A percentile compares a stretch with the other conserved stretches of the same genome.
Conservation (phyloP, 2,329 filamentous ascomycete genomes). For the Calonectria naviculata region DNA sequence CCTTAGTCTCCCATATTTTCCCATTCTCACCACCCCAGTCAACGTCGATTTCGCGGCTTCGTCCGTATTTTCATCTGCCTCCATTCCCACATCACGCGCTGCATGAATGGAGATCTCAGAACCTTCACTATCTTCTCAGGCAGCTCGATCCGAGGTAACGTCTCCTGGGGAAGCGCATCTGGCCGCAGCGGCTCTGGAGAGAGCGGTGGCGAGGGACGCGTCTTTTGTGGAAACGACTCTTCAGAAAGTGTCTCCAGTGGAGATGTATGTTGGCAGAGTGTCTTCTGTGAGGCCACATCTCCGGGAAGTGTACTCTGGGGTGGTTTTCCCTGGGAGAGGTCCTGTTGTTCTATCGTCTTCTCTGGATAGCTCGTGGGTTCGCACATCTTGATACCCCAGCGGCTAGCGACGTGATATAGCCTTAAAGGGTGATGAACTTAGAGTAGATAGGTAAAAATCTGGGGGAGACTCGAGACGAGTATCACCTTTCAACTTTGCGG, state of each 20-base stretch:
- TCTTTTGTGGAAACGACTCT: not conserved
- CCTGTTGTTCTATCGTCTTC: constrained; percentile 13
- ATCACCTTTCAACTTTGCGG: too few relatives aligned
- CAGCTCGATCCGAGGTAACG: too few relatives aligned
- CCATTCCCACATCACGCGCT: constrained; percentile 55
- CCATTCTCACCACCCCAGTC: constrained; percentile 61
- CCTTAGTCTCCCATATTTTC: constrained; percentile 53
- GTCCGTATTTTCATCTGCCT: constrained; percentile 47
- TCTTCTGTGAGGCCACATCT: too few relatives aligned
- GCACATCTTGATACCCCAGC: constrained; percentile 48
- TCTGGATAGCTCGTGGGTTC: constrained; percentile 48
- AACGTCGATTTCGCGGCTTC: constrained; percentile 29
- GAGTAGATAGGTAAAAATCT: constrained; percentile 66
- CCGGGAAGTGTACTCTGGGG: not conserved
- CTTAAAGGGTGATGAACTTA: constrained; percentile 58
- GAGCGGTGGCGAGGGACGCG: not conserved
- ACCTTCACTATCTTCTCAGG: constrained; percentile 53
- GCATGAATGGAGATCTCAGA: constrained; percentile 61
- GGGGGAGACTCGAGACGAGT: constrained; percentile 16
- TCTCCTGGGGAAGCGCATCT: not conserved
- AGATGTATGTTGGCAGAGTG: not conserved
- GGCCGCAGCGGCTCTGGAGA: not conserved
- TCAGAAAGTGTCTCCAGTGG: not conserved
- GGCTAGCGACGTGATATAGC: constrained; percentile 53
- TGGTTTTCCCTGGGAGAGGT: not conserved